Conservation (phyloP, 306 rosid species). For the Dryas octopetala region DNA sequence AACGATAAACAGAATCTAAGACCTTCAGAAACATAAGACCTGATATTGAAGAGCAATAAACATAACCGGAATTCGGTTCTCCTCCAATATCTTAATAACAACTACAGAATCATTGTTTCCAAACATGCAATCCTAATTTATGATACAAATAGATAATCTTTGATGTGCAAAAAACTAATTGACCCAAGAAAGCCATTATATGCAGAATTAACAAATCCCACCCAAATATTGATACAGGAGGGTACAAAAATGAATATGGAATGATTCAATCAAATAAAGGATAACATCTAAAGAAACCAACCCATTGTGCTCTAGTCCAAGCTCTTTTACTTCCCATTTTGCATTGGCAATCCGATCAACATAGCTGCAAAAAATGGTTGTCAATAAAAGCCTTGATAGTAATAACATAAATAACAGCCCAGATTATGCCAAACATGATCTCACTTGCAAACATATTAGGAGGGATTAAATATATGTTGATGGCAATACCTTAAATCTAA, state of each 20-base stretch:
- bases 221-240: no score
- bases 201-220: background rate
- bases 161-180: background rate
- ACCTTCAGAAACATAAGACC: conserved; percentile 4
- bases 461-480: background rate
- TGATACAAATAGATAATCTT: background rate
- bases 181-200: background rate
- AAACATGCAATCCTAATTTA: background rate
- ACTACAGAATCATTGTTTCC: background rate
- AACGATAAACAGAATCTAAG: background rate
- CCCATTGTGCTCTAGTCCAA: conserved; percentile 98
- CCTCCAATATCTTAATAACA: background rate
- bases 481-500: no score
- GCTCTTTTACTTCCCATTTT: conserved; percentile 96
- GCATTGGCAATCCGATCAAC: conserved; percentile 87
- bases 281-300: conserved; percentile 43
- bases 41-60: background rate
- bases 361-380: conserved; percentile 56
- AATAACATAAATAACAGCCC: background rate
- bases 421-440: background rate
- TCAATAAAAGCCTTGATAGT: background rate
- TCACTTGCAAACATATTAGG: background rate
- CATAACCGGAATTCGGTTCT: background rate
- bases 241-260: conserved; percentile 18
- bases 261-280: conserved; percentile 4